These are phyloP conservation scores for Eremochloa ophiuroides DNA, from an alignment of 176 grass and related monocot species.

Conservation along the genomic window DNA sequence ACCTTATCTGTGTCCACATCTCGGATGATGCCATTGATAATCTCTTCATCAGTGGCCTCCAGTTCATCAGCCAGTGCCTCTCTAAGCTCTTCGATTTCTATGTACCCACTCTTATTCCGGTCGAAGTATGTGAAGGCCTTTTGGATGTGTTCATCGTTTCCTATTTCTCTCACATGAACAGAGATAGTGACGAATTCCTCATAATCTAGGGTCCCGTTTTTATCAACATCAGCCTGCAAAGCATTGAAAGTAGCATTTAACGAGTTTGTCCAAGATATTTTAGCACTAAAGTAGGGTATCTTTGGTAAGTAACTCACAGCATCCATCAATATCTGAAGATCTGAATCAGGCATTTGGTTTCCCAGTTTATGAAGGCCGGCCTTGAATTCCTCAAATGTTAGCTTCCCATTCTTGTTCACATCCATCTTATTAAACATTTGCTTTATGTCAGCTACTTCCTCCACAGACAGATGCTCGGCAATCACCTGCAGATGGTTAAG, in stretches of 20 bases:
- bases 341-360: conserved; percentile 74
- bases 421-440: conserved; percentile 73
- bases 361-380: conserved; percentile 63
- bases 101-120: conserved; percentile 70
- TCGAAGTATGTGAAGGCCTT: conserved; percentile 88
- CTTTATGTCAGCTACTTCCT: conserved; percentile 91
- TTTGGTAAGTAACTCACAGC: conserved; percentile 51
- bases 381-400: conserved; percentile 85
- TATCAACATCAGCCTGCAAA: conserved; percentile 78
- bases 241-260: conserved; percentile 22
- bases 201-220: conserved; percentile 71
- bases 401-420: conserved; percentile 56
- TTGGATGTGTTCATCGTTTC: conserved; percentile 69
- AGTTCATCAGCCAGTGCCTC: conserved; percentile 63
- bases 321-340: conserved; percentile 71
- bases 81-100: conserved; percentile 89
- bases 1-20: conserved; percentile 94
- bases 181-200: conserved; percentile 84
- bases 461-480: conserved; percentile 77
- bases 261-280: not conserved
- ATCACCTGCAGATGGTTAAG: conserved; percentile 56
- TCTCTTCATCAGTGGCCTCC: conserved; percentile 60
- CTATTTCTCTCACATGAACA: conserved; percentile 78
- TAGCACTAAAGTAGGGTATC: not conserved
- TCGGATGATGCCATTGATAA: conserved; percentile 65